phyloP scores from a whole-genome alignment of 1,139 yeast species.

The Pichia sp. region DNA sequence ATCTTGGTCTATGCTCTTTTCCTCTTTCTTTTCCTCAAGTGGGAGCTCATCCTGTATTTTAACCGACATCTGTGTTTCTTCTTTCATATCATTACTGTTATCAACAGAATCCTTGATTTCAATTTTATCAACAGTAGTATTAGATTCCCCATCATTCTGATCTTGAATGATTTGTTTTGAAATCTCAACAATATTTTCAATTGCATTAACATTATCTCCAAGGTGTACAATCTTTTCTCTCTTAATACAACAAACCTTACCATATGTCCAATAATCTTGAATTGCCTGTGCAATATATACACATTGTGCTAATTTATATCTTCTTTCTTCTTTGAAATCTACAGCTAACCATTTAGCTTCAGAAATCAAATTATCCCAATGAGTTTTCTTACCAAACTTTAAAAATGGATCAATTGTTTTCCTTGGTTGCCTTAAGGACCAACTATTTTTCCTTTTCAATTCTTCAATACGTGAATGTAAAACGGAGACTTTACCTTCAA shows the following conservation, averaged over 20 bases:
- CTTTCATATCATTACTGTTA: too few species aligned
- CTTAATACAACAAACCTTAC: conserved; percentile 61
- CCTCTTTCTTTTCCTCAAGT: neutral
- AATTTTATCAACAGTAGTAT: neutral
- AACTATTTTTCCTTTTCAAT: conserved; percentile 74
- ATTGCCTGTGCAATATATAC: conserved; percentile 65
- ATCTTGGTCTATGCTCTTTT: neutral
- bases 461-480: conserved; percentile 90
- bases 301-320: conserved; percentile 66
- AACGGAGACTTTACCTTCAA: conserved; percentile 95
- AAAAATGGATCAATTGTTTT: conserved; percentile 62
- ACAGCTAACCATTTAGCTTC: conserved; percentile 85
- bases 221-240: conserved; percentile 34
- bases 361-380: conserved; percentile 69
- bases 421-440: conserved; percentile 88
- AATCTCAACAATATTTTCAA: neutral
- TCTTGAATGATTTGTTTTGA: neutral
- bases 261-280: conserved; percentile 70
- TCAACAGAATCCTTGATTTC: too few species aligned
- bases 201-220: neutral
- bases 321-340: conserved; percentile 68
- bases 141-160: neutral
- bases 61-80: too few species aligned
- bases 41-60: too few species aligned
- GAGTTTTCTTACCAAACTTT: conserved; percentile 35